phyloP scores from a whole-genome alignment of 1,284 basidiomycete genomes.

The Pseudozyma tsukubaensis region DNA sequence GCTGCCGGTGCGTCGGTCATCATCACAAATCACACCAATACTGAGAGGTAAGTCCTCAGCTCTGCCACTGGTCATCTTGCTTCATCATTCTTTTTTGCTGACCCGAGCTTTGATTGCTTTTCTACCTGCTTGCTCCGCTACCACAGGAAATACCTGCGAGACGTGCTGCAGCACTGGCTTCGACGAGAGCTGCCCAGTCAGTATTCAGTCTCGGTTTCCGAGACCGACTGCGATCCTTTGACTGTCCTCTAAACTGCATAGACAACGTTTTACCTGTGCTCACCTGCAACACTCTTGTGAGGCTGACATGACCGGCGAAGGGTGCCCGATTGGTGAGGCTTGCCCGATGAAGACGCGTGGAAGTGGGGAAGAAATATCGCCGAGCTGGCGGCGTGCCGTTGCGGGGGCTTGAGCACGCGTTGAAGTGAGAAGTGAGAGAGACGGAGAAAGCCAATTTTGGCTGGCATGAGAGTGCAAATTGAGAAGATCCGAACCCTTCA shows the following conservation, averaged over 20 bases:
- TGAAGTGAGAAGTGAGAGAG: no score
- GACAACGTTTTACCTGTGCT: no score
- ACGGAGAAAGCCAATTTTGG: no score
- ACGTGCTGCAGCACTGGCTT: slow-evolving; percentile 50
- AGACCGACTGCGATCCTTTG: slow-evolving; percentile 46
- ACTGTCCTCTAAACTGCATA: slow-evolving; percentile 40
- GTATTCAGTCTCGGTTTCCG: slow-evolving; percentile 29
- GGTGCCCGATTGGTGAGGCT: no score
- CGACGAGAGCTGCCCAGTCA: slow-evolving; percentile 16
- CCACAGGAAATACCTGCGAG: slow-evolving; percentile 50
- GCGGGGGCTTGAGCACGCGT: no score
- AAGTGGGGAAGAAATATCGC: no score
- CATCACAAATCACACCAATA: slow-evolving; percentile 65
- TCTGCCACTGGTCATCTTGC: neutral
- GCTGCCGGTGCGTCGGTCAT: slow-evolving; percentile 63
- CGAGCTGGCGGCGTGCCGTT: no score
- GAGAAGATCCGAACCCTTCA: slow-evolving; percentile 27
- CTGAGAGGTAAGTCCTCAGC: slow-evolving; percentile 47
- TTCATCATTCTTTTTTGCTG: neutral
- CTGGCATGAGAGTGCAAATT: neutral
- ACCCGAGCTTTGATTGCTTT: neutral
- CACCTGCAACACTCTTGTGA: no score
- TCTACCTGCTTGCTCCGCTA: neutral
- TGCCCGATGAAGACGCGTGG: no score
- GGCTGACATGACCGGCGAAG: no score